These are phyloP conservation scores for Cucurbita pepo DNA, from an alignment of 306 rosid species.

Conservation along the genomic window DNA sequence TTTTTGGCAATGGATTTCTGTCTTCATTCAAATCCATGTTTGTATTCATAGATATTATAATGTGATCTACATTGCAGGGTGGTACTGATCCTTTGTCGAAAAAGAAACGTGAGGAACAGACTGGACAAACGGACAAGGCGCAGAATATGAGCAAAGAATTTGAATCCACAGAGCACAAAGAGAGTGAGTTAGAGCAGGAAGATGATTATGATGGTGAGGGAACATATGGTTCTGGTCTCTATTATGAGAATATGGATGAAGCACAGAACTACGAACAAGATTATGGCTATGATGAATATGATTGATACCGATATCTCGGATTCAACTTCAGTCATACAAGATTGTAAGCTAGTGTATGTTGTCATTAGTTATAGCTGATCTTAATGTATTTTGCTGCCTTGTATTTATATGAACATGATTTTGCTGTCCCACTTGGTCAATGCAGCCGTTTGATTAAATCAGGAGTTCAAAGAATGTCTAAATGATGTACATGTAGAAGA, in stretches of 20 bases:
- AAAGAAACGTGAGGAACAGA: neutral
- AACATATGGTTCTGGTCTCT: neutral
- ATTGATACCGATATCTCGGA: neutral
- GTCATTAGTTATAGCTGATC: neutral
- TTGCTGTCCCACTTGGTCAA: neutral
- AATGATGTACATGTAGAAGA: no score
- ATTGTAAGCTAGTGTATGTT: neutral
- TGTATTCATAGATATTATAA: neutral
- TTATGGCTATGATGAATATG: conserved; percentile 3
- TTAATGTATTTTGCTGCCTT: neutral
- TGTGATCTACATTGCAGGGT: neutral
- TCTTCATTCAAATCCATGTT: neutral
- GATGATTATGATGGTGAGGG: neutral
- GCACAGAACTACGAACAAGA: neutral
- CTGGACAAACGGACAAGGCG: neutral
- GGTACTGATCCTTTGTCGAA: neutral
- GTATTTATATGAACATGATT: neutral
- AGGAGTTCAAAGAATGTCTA: neutral
- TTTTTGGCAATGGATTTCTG: neutral
- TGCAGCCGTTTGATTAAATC: neutral
- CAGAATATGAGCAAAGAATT: neutral
- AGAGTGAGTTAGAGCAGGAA: neutral
- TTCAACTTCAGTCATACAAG: neutral
- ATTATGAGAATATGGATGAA: conserved; percentile 6
- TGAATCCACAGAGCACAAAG: neutral